These are phyloP conservation scores for Cylindrotheca fusiformis DNA, from an alignment of 108 stramenopile genomes.

Conservation along the genomic window DNA sequence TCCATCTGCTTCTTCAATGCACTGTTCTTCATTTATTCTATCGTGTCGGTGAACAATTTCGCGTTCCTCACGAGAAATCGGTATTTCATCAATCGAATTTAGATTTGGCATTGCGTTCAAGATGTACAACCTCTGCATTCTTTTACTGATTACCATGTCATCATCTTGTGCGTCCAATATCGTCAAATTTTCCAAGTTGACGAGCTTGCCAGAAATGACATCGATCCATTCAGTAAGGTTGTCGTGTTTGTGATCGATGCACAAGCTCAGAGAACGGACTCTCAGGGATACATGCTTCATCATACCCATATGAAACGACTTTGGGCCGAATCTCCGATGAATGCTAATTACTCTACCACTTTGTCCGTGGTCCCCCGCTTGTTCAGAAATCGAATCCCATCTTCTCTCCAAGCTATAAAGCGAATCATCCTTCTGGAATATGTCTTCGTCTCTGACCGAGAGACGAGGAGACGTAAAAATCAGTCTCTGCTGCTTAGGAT, in stretches of 20 bases:
- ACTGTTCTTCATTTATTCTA: neutral
- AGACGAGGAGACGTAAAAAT: slow-evolving; percentile 17
- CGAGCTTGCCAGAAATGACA: slow-evolving; percentile 24
- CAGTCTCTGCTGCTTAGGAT: neutral
- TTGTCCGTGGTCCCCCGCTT: slow-evolving; percentile 42
- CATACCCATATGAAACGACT: slow-evolving; percentile 17
- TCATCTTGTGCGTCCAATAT: slow-evolving; percentile 17
- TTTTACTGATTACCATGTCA: slow-evolving; percentile 24
- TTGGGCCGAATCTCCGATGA: slow-evolving; percentile 7
- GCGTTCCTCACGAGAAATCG: slow-evolving; percentile 30
- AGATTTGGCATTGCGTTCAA: slow-evolving; percentile 36
- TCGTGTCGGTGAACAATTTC: slow-evolving; percentile 18
- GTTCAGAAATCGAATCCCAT: slow-evolving; percentile 33
- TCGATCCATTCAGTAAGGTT: slow-evolving; percentile 35
- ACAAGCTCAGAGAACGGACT: slow-evolving; percentile 19
- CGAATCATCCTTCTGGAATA: slow-evolving; percentile 15
- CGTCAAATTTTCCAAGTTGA: slow-evolving; percentile 34
- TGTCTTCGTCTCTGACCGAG: slow-evolving; percentile 9
- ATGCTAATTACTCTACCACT: slow-evolving; percentile 19
- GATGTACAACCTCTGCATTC: slow-evolving; percentile 45
- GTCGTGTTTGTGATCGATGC: slow-evolving; percentile 6
- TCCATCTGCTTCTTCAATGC: neutral
- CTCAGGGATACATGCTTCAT: neutral
- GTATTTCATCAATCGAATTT: slow-evolving; percentile 28
- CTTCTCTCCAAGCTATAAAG: slow-evolving; percentile 12